These are phyloP conservation scores for Dittrichia graveolens DNA, from an alignment of 129 eudicot species.

Conservation along the genomic window DNA sequence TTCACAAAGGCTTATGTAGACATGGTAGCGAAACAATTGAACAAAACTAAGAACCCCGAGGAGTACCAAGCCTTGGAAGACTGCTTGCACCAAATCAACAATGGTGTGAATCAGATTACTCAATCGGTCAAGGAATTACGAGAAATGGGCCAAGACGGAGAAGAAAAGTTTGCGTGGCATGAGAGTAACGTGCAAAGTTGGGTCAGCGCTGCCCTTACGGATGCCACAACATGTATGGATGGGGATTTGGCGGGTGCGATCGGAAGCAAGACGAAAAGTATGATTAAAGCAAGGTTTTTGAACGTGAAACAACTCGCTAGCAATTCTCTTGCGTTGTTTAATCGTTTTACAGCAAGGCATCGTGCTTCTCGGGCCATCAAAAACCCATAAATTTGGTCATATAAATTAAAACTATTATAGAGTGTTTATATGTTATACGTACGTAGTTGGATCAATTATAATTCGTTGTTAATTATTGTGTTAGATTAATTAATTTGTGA, in stretches of 20 bases:
- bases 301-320: slow-evolving; percentile 64
- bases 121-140: slow-evolving; percentile 51
- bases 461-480: neutral
- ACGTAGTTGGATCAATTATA: no score
- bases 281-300: slow-evolving; percentile 56
- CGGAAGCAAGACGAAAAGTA: slow-evolving; percentile 46
- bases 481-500: slow-evolving; percentile 13
- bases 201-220: slow-evolving; percentile 71
- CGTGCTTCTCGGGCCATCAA: slow-evolving; percentile 48
- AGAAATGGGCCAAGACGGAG: slow-evolving; percentile 39
- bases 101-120: slow-evolving; percentile 55
- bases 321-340: slow-evolving; percentile 63
- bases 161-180: slow-evolving; percentile 56
- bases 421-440: neutral
- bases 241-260: slow-evolving; percentile 45
- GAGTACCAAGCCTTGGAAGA: slow-evolving; percentile 50
- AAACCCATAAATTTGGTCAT: slow-evolving; percentile 46
- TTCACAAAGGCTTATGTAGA: slow-evolving; percentile 49
- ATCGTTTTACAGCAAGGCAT: slow-evolving; percentile 61
- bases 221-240: slow-evolving; percentile 51
- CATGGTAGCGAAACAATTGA: slow-evolving; percentile 42
- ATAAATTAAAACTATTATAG: no score
- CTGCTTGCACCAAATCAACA: slow-evolving; percentile 52
- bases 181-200: slow-evolving; percentile 64
- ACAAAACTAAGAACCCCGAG: slow-evolving; percentile 28